A percentile compares a stretch with the other conserved stretches of the same genome.
These are phyloP conservation scores for Tremella fuciformis DNA, from an alignment of 768 basidiomycete species.

Conservation along the genomic window DNA sequence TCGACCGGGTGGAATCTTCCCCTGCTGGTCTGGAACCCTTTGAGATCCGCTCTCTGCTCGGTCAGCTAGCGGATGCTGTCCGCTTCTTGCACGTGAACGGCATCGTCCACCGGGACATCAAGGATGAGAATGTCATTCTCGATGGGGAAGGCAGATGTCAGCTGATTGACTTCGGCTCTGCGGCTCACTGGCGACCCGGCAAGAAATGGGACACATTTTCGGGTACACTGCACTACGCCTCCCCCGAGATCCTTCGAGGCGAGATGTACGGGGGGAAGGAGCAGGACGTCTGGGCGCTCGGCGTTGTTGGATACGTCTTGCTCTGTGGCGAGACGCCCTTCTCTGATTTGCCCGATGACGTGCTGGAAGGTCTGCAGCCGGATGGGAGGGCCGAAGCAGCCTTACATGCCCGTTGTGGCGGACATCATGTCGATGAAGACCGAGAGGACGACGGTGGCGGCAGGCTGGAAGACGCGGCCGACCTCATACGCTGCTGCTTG, in stretches of 20 bases:
- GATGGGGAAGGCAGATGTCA: slow-evolving; percentile 73
- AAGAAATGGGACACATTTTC: slow-evolving; percentile 56
- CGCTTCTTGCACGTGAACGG: slow-evolving; percentile 83
- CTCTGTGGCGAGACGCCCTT: slow-evolving; percentile 56
- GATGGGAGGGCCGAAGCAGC: slow-evolving; percentile 44
- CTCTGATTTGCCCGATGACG: slow-evolving; percentile 64
- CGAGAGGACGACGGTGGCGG: slow-evolving; percentile 80
- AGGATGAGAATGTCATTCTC: slow-evolving; percentile 77
- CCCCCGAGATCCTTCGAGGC: slow-evolving; percentile 91
- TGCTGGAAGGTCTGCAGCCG: slow-evolving; percentile 70
- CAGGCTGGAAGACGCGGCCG: slow-evolving; percentile 75
- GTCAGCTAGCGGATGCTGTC: slow-evolving; percentile 89
- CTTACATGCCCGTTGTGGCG: slow-evolving; percentile 61
- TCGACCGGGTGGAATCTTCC: slow-evolving; percentile 87
- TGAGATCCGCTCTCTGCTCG: slow-evolving; percentile 76
- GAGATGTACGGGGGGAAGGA: slow-evolving; percentile 93
- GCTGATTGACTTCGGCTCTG: slow-evolving; percentile 93
- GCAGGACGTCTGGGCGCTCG: slow-evolving; percentile 98
- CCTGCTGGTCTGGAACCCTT: slow-evolving; percentile 77
- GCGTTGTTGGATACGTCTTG: slow-evolving; percentile 93
- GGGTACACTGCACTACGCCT: slow-evolving; percentile 73
- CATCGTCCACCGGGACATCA: slow-evolving; percentile 96
- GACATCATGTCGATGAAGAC: slow-evolving; percentile 62
- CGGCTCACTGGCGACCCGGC: slow-evolving; percentile 55
- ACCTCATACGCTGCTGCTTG: slow-evolving; percentile 78